Percentiles rank a stretch among this genome's conserved stretches.
These are phyloP conservation scores for Naganishia sp. DNA, from an alignment of 1,284 basidiomycete species.

Conservation along the genomic window DNA sequence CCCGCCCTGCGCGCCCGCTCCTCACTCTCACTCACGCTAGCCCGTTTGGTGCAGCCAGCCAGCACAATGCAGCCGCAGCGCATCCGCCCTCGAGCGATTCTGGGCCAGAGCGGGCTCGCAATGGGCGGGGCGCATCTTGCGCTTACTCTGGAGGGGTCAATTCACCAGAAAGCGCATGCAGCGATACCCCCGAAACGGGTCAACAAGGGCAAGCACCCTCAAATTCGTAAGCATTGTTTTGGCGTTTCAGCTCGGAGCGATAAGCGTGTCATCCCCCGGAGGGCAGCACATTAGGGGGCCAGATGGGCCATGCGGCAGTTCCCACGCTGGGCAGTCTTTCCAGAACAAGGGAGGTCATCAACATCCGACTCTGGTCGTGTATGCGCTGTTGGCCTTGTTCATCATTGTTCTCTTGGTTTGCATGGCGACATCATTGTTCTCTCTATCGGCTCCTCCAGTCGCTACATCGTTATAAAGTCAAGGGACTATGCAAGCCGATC, in stretches of 20 bases:
- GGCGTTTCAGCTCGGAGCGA: conserved; percentile 9
- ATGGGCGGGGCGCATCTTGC: background rate
- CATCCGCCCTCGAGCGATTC: no score
- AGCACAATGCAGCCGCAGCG: background rate
- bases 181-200: background rate
- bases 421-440: background rate
- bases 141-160: background rate
- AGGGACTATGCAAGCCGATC: no score
- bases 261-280: conserved; percentile 8
- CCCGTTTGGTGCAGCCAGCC: background rate
- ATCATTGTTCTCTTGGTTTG: background rate
- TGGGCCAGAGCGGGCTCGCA: background rate
- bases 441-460: no score
- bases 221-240: background rate
- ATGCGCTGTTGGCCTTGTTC: background rate
- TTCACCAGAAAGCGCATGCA: conserved; percentile 3
- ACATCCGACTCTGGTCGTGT: conserved; percentile 7
- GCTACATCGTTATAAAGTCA: no score
- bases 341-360: conserved; percentile 5
- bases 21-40: conserved; percentile 9
- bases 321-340: conserved; percentile 22
- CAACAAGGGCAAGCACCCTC: conserved; percentile 4
- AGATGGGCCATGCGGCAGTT: background rate
- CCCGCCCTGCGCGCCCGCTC: background rate
- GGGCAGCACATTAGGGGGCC: conserved; percentile 15